phyloP scores from a whole-genome alignment of 176 grass and related monocot species.

The Triticum monococcum region DNA sequence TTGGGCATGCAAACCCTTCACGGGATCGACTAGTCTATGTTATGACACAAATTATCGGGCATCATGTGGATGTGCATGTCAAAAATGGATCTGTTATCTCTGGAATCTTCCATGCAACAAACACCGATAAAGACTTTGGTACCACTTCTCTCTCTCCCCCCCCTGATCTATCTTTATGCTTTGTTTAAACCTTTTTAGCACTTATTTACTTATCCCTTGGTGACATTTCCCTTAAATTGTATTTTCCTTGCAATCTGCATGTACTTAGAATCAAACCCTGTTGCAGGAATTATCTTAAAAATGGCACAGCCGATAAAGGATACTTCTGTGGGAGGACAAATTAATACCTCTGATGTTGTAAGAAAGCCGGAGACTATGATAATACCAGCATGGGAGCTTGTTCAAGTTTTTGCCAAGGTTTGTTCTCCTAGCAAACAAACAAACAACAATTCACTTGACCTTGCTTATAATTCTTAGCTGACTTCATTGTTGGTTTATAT shows the following conservation, averaged over 20 bases:
- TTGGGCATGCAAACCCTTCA: conserved; percentile 47
- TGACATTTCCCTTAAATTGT: neutral
- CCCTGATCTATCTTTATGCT: neutral
- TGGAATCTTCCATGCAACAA: conserved; percentile 91
- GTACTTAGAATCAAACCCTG: conserved; percentile 25
- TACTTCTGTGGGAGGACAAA: conserved; percentile 57
- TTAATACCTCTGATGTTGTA: conserved; percentile 39
- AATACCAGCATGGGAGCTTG: conserved; percentile 77
- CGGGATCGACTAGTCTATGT: conserved; percentile 81
- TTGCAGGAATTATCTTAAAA: conserved; percentile 81
- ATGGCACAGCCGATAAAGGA: conserved; percentile 90
- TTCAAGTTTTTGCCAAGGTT: conserved; percentile 91
- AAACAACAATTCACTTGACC: neutral
- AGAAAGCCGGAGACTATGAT: conserved; percentile 86
- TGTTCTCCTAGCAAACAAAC: neutral
- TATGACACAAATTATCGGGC: conserved; percentile 69
- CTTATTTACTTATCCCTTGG: neutral
- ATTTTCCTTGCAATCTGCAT: neutral
- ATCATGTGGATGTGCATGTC: conserved; percentile 81
- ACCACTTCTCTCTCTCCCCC: neutral
- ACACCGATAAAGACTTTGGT: conserved; percentile 92
- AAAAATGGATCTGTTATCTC: conserved; percentile 97
- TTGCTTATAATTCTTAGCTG: neutral
- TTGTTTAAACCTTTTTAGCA: neutral
- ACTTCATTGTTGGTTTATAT: conserved; percentile 4